A percentile compares a stretch with the other conserved stretches of the same genome.
These are phyloP conservation scores for Fomitopsis betulina DNA, from an alignment of 1,284 basidiomycete genomes.

Conservation along the genomic window DNA sequence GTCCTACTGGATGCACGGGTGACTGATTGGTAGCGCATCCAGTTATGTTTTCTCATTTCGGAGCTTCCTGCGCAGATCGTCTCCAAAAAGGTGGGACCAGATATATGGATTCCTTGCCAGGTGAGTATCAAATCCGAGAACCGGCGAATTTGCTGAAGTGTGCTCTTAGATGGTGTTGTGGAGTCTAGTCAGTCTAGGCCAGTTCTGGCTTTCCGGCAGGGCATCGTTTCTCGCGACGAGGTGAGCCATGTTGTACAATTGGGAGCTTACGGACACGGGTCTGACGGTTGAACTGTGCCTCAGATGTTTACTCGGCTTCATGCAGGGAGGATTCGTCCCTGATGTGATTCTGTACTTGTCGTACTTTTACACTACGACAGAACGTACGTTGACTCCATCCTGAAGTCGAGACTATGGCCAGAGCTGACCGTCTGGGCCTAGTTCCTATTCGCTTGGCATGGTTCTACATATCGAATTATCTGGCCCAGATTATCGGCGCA, in stretches of 20 bases:
- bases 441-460: slow-evolving; percentile 61
- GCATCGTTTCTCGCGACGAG: slow-evolving; percentile 43
- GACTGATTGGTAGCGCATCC: slow-evolving; percentile 34
- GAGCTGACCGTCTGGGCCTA: not conserved
- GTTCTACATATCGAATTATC: slow-evolving; percentile 63
- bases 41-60: slow-evolving; percentile 53
- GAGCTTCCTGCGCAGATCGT: slow-evolving; percentile 69
- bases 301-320: slow-evolving; percentile 35
- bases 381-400: slow-evolving; percentile 26
- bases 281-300: slow-evolving; percentile 26
- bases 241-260: slow-evolving; percentile 25
- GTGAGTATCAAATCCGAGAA: slow-evolving; percentile 22
- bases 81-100: slow-evolving; percentile 67
- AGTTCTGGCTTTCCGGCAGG: slow-evolving; percentile 60
- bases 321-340: slow-evolving; percentile 63
- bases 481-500: slow-evolving; percentile 47
- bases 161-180: slow-evolving; percentile 43
- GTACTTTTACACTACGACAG: slow-evolving; percentile 67
- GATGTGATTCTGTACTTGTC: slow-evolving; percentile 65
- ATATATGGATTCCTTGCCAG: slow-evolving; percentile 69
- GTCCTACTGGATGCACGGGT: not conserved
- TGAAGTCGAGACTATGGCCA: too few relatives aligned
- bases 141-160: too few relatives aligned
- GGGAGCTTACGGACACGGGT: too few relatives aligned
- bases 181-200: slow-evolving; percentile 51